Conservation (phyloP, 305 asterid genomes). For the Lippia alba region DNA sequence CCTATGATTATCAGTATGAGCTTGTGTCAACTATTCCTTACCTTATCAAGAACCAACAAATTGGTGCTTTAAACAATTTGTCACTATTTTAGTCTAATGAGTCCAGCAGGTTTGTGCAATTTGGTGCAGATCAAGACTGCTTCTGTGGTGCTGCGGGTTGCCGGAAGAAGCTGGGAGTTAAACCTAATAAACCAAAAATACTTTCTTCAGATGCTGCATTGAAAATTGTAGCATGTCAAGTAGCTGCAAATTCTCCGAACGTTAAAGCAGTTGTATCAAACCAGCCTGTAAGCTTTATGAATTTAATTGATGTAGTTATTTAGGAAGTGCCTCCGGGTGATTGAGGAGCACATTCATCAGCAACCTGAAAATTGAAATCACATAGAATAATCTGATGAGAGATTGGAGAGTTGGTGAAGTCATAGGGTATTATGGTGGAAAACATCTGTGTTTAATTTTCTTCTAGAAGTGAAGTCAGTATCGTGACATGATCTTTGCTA, state of each 20-base stretch:
- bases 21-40: conserved; percentile 27
- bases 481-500: no score
- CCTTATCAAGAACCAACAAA: conserved; percentile 15
- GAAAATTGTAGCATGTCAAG: conserved; percentile 68
- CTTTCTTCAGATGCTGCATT: conserved; percentile 77
- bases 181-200: conserved; percentile 66
- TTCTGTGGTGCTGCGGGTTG: conserved; percentile 87
- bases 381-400: no score
- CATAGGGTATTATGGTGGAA: no score
- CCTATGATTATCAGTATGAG: conserved; percentile 96
- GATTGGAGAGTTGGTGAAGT: no score
- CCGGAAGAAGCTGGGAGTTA: conserved; percentile 86
- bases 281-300: conserved; percentile 49
- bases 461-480: no score
- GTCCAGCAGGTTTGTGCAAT: conserved; percentile 95
- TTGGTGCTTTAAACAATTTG: conserved; percentile 17
- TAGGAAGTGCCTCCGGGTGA: neutral
- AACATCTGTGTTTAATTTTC: no score
- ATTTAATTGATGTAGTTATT: conserved; percentile 9
- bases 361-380: no score
- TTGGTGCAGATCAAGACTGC: conserved; percentile 98
- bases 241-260: conserved; percentile 60
- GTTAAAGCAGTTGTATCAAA: conserved; percentile 52
- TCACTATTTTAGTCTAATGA: conserved; percentile 56
- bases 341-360: no score